Conservation (phyloP, 2,329 filamentous ascomycete genomes). For the Lachnellula subtilissima region DNA sequence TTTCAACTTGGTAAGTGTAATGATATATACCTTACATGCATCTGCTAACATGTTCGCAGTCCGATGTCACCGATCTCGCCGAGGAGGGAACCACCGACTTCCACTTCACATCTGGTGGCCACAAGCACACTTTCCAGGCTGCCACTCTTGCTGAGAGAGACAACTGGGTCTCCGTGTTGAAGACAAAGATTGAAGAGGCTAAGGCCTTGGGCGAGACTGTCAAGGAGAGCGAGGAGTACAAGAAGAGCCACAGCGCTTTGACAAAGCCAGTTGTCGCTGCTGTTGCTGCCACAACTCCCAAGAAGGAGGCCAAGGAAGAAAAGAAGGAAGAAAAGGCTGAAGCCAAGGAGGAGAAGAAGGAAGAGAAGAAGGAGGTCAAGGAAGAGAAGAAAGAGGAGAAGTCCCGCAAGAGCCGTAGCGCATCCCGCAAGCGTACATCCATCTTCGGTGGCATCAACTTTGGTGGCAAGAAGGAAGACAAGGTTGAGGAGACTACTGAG, state of each 20-base stretch:
- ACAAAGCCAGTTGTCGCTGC: slow-evolving; percentile 40
- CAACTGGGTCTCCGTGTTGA: slow-evolving; percentile 83
- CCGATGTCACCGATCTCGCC: slow-evolving; percentile 56
- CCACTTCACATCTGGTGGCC: slow-evolving; percentile 74
- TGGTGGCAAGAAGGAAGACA: slow-evolving; percentile 34
- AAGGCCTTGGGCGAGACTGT: slow-evolving; percentile 73
- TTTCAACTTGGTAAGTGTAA: slow-evolving; percentile 70
- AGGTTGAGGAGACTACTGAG: slow-evolving; percentile 31
- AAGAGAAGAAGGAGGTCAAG: slow-evolving; percentile 24
- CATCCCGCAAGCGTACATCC: slow-evolving; percentile 61
- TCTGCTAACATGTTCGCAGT: slow-evolving; percentile 32
- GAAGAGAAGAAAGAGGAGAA: slow-evolving; percentile 46
- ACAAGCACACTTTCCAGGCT: slow-evolving; percentile 95
- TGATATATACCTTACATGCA: too few species aligned
- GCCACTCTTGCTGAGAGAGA: slow-evolving; percentile 70
- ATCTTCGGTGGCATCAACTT: slow-evolving; percentile 53
- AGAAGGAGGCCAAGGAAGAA: slow-evolving; percentile 33
- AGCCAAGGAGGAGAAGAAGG: slow-evolving; percentile 33
- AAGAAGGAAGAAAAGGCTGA: slow-evolving; percentile 46
- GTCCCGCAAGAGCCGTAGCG: slow-evolving; percentile 57
- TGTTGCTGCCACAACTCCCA: slow-evolving; percentile 30
- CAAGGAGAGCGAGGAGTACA: slow-evolving; percentile 79
- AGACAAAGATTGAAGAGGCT: slow-evolving; percentile 77
- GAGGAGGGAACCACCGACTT: slow-evolving; percentile 82
- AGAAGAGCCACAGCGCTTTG: slow-evolving; percentile 43